Conservation (phyloP, 495 filamentous ascomycete species). For the Alectoria sarmentosa region DNA sequence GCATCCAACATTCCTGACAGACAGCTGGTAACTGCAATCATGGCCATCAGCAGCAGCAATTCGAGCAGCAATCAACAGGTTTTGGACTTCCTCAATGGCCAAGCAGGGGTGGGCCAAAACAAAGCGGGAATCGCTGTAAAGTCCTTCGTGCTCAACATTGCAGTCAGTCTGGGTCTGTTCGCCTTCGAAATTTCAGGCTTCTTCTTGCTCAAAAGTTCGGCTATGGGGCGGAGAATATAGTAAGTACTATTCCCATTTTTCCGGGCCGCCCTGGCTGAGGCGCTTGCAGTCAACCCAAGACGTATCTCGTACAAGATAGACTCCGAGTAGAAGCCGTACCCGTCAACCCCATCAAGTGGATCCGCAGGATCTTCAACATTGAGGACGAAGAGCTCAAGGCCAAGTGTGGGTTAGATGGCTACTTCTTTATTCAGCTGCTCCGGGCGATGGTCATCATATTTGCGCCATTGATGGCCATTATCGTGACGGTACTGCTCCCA, state of each 20-base stretch:
- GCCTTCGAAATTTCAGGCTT: slow-evolving; percentile 22
- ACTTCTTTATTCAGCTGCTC: slow-evolving; percentile 27
- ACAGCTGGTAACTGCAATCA: background rate
- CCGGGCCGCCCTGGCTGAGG: background rate
- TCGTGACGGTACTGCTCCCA: slow-evolving; percentile 25
- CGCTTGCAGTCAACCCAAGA: slow-evolving; percentile 25
- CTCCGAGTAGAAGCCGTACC: slow-evolving; percentile 24
- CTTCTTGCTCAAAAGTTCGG: slow-evolving; percentile 27
- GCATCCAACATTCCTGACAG: background rate
- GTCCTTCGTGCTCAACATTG: slow-evolving; percentile 27
- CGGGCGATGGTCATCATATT: slow-evolving; percentile 26
- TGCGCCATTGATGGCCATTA: slow-evolving; percentile 23
- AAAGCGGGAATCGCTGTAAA: slow-evolving; percentile 22
- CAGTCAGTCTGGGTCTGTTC: slow-evolving; percentile 24
- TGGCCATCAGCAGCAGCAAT: slow-evolving; percentile 19
- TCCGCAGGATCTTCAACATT: slow-evolving; percentile 24
- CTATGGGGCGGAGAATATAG: slow-evolving; percentile 26
- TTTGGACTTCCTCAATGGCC: slow-evolving; percentile 17
- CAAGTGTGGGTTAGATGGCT: slow-evolving; percentile 27
- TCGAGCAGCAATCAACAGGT: slow-evolving; percentile 12
- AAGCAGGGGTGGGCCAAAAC: slow-evolving; percentile 19
- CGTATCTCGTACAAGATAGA: slow-evolving; percentile 27
- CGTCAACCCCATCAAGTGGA: slow-evolving; percentile 23
- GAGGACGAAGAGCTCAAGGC: slow-evolving; percentile 23
- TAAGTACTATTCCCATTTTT: slow-evolving; percentile 1